Conservation (phyloP, 371 early-diverging fungal genomes). For the Conidiobolus incongruus region DNA sequence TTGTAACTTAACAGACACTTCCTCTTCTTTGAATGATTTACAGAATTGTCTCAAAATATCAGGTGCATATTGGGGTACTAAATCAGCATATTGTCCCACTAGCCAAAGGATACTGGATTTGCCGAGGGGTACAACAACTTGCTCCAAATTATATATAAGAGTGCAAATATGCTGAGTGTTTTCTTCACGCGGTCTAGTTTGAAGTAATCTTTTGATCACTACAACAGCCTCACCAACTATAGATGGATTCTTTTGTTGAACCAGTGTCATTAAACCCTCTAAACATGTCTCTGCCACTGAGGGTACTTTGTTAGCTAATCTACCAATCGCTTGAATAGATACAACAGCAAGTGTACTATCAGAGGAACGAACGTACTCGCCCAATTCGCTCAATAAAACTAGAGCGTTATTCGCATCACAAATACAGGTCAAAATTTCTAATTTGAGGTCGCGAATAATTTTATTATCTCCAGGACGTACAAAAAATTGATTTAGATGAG, state of each 20-base stretch:
- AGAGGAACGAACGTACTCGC: conserved; percentile 12
- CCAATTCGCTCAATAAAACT: conserved; percentile 16
- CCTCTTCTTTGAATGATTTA: conserved; percentile 46
- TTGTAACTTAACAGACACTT: conserved; percentile 42
- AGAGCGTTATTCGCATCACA: conserved; percentile 9
- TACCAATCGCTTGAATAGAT: conserved; percentile 48
- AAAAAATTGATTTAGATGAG: conserved; percentile 52
- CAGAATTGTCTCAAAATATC: conserved; percentile 60
- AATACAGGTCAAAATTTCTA: conserved; percentile 56
- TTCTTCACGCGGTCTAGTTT: conserved; percentile 22
- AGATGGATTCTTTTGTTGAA: conserved; percentile 40
- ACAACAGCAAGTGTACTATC: conserved; percentile 42
- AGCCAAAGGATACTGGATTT: conserved; percentile 68
- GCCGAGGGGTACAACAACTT: conserved; percentile 33
- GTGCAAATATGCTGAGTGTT: conserved; percentile 22
- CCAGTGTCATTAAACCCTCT: conserved; percentile 31
- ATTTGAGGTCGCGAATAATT: conserved; percentile 54
- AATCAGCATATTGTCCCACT: conserved; percentile 45
- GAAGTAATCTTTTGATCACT: conserved; percentile 45
- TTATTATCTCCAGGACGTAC: conserved; percentile 54
- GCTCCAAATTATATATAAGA: conserved; percentile 35
- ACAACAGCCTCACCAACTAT: conserved; percentile 59
- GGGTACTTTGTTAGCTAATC: conserved; percentile 35
- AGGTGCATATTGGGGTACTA: conserved; percentile 37
- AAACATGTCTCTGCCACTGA: conserved; percentile 31